phyloP scores from a whole-genome alignment of 176 grass and related monocot species.

The Carex pumila region DNA sequence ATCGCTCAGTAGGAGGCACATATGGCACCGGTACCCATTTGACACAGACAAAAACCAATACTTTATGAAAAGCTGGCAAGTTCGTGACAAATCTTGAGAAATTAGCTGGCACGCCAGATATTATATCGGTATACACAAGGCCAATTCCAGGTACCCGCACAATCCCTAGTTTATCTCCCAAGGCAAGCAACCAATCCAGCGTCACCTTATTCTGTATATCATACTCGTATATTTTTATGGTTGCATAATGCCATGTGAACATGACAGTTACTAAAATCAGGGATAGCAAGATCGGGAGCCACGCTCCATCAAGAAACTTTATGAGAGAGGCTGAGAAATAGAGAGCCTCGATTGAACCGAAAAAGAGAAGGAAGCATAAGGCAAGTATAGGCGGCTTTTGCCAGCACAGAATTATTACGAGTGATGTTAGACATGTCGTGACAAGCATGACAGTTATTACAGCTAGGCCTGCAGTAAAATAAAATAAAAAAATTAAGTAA shows the following conservation, averaged over 20 bases:
- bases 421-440: slow-evolving; percentile 78
- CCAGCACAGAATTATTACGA: slow-evolving; percentile 96
- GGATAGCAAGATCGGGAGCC: slow-evolving; percentile 80
- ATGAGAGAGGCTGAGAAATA: slow-evolving; percentile 97
- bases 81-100: slow-evolving; percentile 98
- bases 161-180: slow-evolving; percentile 88
- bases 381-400: slow-evolving; percentile 59
- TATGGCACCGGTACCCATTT: slow-evolving; percentile 83
- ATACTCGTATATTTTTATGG: slow-evolving; percentile 95
- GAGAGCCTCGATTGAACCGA: slow-evolving; percentile 73
- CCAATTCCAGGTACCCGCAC: slow-evolving; percentile 92
- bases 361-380: slow-evolving; percentile 70
- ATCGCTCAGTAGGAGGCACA: slow-evolving; percentile 74
- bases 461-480: slow-evolving; percentile 55
- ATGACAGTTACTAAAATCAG: slow-evolving; percentile 78
- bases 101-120: slow-evolving; percentile 81
- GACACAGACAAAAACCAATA: slow-evolving; percentile 91
- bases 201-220: slow-evolving; percentile 96
- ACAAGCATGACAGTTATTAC: slow-evolving; percentile 99
- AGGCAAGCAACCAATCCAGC: slow-evolving; percentile 86
- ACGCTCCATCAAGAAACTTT: slow-evolving; percentile 95
- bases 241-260: slow-evolving; percentile 87
- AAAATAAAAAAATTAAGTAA: not conserved
- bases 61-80: slow-evolving; percentile 81
- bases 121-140: slow-evolving; percentile 89